Base-by-base conservation (phyloP, 2,329 filamentous ascomycete species). In the Fusarium pseudoanthophilum region DNA sequence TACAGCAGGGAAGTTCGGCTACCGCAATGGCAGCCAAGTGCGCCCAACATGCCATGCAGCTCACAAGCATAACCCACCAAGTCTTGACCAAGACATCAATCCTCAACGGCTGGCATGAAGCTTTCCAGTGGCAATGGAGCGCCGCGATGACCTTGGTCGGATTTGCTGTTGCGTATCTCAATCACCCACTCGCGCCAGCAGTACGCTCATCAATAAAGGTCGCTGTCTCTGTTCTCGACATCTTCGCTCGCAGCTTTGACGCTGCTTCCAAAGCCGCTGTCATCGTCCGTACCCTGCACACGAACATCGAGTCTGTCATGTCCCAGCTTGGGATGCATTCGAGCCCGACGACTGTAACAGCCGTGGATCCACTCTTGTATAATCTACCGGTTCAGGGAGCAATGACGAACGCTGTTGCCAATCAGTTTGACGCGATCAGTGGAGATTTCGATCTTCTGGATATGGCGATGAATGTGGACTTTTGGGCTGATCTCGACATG, bases 111-210 rank as follows among this genome's bases (percentile, higher is more conserved):
- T 68, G 65, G 65, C 64, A 68, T 7, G 65, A 68, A 36, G 42
- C 64, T 3, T 68, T 68, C 11, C 65, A 68, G 26, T 68, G 65
- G 65, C 65, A 69, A 2, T 68, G 65, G 65, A 68, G 64, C 21
- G 64, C 65, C 0, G 64, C 64, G 10, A 68, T 68, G 65, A 63
- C 65, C 0, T 24, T 68, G 11, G 42, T 68, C 1, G 65, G 65
- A 1, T 68, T 68, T 11, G 56, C 60, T 1, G 32, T 68, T 21
- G 36, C 42, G 7, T 63, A 68, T 10, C n/a, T 49, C 0, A 59
- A 55, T 24, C 26, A 68, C 18, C 14, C 20, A 4, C 15, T 69
- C 3, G 16, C 48, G 1, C 5, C 16, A 20, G 18, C 37, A 0
- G 36, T 43, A 1, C 56, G 64, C 0, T 48, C 11, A 24, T 52